Conservation (phyloP, 495 filamentous ascomycete species). For the Lophiostoma macrostomum region DNA sequence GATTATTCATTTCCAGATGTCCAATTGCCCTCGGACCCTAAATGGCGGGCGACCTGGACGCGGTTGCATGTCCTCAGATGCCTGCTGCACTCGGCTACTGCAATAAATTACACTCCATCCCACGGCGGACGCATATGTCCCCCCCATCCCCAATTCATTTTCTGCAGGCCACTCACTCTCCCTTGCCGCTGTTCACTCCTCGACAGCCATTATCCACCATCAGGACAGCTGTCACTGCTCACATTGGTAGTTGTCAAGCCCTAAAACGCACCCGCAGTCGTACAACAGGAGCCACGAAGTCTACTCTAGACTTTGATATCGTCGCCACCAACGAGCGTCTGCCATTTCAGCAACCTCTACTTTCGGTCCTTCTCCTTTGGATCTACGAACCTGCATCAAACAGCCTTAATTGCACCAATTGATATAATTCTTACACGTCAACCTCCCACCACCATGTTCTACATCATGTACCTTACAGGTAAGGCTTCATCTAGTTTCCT, state of each 20-base stretch:
- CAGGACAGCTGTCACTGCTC: slow-evolving; percentile 32
- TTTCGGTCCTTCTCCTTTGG: slow-evolving; percentile 9
- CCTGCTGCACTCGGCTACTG: slow-evolving; percentile 32
- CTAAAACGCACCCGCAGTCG: slow-evolving; percentile 28
- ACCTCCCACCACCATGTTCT: slow-evolving; percentile 52
- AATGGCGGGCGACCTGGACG: slow-evolving; percentile 25
- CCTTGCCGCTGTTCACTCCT: slow-evolving; percentile 32
- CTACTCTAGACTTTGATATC: slow-evolving; percentile 20
- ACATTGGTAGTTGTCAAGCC: slow-evolving; percentile 37
- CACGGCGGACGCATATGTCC: slow-evolving; percentile 28
- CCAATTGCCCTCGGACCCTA: slow-evolving; percentile 30
- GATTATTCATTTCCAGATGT: slow-evolving; percentile 32
- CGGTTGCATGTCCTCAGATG: slow-evolving; percentile 35
- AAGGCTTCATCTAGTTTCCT: slow-evolving; percentile 36
- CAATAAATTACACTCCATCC: slow-evolving; percentile 36
- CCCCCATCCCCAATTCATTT: slow-evolving; percentile 30
- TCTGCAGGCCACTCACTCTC: slow-evolving; percentile 37
- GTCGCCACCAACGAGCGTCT: slow-evolving; percentile 28
- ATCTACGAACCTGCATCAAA: slow-evolving; percentile 24
- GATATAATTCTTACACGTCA: slow-evolving; percentile 10
- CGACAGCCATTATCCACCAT: slow-evolving; percentile 26
- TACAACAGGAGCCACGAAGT: slow-evolving; percentile 36
- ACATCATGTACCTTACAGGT: slow-evolving; percentile 68
- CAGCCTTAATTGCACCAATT: slow-evolving; percentile 24
- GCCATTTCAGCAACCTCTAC: slow-evolving; percentile 28